A percentile compares a stretch with the other conserved stretches of the same genome.
These are phyloP conservation scores for Elsinoe fawcettii DNA, from an alignment of 2,329 filamentous ascomycete genomes.

Conservation along the genomic window DNA sequence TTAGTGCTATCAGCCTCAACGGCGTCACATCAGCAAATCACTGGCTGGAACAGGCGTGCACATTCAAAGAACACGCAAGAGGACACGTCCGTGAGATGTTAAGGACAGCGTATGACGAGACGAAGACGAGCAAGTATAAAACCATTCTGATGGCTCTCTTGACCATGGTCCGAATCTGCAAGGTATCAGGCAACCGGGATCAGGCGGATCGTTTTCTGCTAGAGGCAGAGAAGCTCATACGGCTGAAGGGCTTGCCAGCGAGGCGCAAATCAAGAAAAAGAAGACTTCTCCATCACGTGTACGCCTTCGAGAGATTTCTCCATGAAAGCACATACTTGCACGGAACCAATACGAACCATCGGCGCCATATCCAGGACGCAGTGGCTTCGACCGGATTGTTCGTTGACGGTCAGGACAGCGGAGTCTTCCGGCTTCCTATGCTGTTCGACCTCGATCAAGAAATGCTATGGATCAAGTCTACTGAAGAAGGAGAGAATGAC, in stretches of 20 bases:
- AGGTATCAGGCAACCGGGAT: not conserved
- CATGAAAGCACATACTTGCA: not conserved
- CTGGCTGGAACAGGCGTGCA: conserved; percentile 28
- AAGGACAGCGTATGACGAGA: not conserved
- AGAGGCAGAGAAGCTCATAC: not conserved
- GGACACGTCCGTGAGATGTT: conserved; percentile 17
- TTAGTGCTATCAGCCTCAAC: conserved; percentile 35
- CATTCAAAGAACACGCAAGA: conserved; percentile 25
- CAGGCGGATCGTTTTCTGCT: conserved; percentile 3
- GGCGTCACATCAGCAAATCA: conserved; percentile 23
- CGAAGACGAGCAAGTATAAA: not conserved
- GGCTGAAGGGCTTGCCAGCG: not conserved
- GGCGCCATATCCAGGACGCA: not conserved
- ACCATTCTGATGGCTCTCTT: not conserved
- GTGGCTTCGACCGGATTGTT: not conserved
- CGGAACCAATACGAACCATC: not conserved
- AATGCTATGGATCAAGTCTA: not conserved
- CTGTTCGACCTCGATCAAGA: not conserved
- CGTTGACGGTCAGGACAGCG: not conserved
- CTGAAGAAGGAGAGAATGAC: conserved; percentile 4
- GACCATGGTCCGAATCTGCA: not conserved
- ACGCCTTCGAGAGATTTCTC: not conserved
- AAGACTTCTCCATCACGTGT: not conserved
- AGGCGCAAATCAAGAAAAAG: not conserved
- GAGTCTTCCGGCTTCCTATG: not conserved